These are phyloP conservation scores for Sugiyamaella lignohabitans DNA, from an alignment of 805 yeast species.

Conservation along the genomic window DNA sequence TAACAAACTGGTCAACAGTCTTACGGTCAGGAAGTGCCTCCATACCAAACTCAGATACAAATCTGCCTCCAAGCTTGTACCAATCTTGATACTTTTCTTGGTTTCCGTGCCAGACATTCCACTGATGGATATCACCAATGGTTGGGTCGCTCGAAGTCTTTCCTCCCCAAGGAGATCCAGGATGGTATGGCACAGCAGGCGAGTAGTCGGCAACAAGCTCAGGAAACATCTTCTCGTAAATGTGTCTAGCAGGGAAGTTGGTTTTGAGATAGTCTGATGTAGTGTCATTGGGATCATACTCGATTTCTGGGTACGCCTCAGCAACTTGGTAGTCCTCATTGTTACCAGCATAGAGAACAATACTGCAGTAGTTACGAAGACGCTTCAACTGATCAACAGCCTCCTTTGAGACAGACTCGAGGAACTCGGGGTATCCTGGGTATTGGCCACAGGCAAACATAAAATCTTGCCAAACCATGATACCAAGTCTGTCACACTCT, in stretches of 20 bases:
- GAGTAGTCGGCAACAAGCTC: constrained; percentile 25
- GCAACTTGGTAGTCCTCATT: constrained; percentile 45
- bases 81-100: constrained; percentile 46
- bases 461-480: constrained; percentile 51
- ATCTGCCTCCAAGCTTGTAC: constrained; percentile 42
- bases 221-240: constrained; percentile 40
- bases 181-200: constrained; percentile 36
- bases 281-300: constrained; percentile 26
- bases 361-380: constrained; percentile 37
- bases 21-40: constrained; percentile 37
- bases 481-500: constrained; percentile 39
- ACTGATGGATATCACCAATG: constrained; percentile 47
- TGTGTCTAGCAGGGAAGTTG: constrained; percentile 38
- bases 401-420: constrained; percentile 35
- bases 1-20: constrained; percentile 35
- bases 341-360: constrained; percentile 40
- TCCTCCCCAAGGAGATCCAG: constrained; percentile 48
- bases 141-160: constrained; percentile 33
- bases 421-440: constrained; percentile 38
- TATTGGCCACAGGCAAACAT: constrained; percentile 55
- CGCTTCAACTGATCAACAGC: constrained; percentile 36
- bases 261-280: constrained; percentile 18
- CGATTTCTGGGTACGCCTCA: constrained; percentile 30
- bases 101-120: constrained; percentile 54
- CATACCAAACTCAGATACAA: constrained; percentile 52